Evolutionary conservation across 257 asterid species (phyloP), one percentile per base, ranked within the genome.

Genomic region (Gynochthodes officinalis): DNA sequence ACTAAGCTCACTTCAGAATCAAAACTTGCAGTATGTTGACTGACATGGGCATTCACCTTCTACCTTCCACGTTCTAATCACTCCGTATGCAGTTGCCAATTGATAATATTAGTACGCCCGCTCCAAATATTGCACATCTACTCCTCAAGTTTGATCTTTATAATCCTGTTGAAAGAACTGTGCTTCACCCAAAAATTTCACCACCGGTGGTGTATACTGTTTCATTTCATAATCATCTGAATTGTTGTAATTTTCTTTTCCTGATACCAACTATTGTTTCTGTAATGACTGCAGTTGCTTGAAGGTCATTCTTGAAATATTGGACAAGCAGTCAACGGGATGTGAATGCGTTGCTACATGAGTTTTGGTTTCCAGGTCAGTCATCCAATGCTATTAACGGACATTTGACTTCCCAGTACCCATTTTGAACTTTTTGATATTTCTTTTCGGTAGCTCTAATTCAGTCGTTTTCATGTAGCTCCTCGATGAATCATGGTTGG

Each of bases 301-400:
- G 90, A 90, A 90, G 92, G 93, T 93, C 81, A 84, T 89, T 84
- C 97, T 93, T 75, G 96, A 89, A 61, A 79, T 89, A 74, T 76
- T 93, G 87, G 97, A 90, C 71, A 88, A 83, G 71, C 92, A 86
- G 70, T 75, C 79, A 84, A 82, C 95, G 96, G 67, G 97, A 89
- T 35, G 84, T 84, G 81, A 90, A 93, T 76, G 95, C 92, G 27
- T 72, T 84, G 80, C 96, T 93, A 85, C 90, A 90, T 77, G 98
- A 93, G 82, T 93, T 90, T 92, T 80, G 93, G 93, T 58, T 91
- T 93, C 76, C 97, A 90, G 96, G 98, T 93, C 73, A 49, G 76
- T 69, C 61, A 30, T 80, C 72, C 42, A 71, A 50, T 13, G 50
- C 27, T 10, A 54, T 25, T 5, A 40, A 48, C 23, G 23, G 65